Percentiles rank a stretch among this genome's conserved stretches.
Evolutionary conservation across 768 basidiomycete genomes (phyloP).

Genomic region (Pseudohyphozyma bogoriensis): DNA sequence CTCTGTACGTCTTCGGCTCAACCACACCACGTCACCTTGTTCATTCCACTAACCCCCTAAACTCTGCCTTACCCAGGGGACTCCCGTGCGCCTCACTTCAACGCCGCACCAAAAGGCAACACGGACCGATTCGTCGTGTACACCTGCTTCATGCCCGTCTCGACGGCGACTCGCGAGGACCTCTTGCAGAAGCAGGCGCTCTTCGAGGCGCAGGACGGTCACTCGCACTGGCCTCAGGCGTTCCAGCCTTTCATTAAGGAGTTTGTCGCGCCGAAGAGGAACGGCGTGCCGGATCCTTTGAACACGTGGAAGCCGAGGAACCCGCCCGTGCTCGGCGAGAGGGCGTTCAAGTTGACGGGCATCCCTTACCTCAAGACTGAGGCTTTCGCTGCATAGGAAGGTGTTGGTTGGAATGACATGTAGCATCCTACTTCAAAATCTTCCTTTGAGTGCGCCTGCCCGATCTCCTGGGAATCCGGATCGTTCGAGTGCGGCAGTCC

Average conservation of each 20-base stretch:
- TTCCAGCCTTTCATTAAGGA: slow-evolving; percentile 10
- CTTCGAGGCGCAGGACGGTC: slow-evolving; percentile 13
- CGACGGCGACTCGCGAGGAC: slow-evolving; percentile 5
- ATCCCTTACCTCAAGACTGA: slow-evolving; percentile 9
- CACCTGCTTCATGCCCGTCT: slow-evolving; percentile 1
- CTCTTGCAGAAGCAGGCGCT: slow-evolving; percentile 2
- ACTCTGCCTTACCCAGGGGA: too few species aligned
- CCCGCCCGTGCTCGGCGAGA: slow-evolving; percentile 6
- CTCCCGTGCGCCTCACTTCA: slow-evolving; percentile 14
- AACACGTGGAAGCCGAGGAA: slow-evolving; percentile 13
- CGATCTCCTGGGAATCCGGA: too few species aligned
- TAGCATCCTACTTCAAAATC: too few species aligned
- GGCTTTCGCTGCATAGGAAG: not conserved
- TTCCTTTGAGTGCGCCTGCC: too few species aligned
- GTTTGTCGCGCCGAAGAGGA: slow-evolving; percentile 3
- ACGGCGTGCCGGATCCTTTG: slow-evolving; percentile 11
- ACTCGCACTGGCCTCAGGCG: slow-evolving; percentile 14
- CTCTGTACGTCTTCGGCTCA: too few species aligned
- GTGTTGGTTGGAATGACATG: too few species aligned
- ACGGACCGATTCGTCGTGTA: slow-evolving; percentile 12
- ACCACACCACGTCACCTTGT: too few species aligned
- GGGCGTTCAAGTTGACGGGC: slow-evolving; percentile 12
- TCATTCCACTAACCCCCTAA: too few species aligned
- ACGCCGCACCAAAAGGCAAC: slow-evolving; percentile 8
- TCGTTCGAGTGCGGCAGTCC: too few species aligned